Evolutionary conservation across 2,329 filamentous ascomycete genomes (phyloP).

Genomic region (Alternaria gansuensis): DNA sequence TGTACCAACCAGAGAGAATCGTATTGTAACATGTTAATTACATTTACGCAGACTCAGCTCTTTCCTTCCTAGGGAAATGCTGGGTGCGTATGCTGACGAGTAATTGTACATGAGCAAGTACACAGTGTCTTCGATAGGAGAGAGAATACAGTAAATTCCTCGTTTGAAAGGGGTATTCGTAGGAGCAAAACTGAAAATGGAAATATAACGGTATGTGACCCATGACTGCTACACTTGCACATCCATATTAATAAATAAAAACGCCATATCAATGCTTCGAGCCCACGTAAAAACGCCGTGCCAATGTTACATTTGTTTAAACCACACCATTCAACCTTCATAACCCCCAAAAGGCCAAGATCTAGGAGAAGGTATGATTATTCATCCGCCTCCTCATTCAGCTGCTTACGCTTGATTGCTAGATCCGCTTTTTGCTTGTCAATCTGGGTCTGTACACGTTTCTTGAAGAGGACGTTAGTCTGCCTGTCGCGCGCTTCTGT

Average conservation of each 20-base stretch:
- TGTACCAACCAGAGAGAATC: not conserved
- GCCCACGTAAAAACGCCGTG: not conserved
- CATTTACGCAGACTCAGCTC: not conserved
- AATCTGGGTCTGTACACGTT: slow-evolving; percentile 60
- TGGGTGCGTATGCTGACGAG: not conserved
- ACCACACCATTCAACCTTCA: not conserved
- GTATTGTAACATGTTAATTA: not conserved
- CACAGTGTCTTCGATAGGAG: not conserved
- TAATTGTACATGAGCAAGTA: not conserved
- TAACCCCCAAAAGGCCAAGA: not conserved
- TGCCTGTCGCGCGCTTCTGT: slow-evolving; percentile 56
- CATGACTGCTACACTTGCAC: not conserved
- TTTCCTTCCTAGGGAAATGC: not conserved
- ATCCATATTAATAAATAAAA: not conserved
- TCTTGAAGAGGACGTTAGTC: slow-evolving; percentile 60
- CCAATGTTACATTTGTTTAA: not conserved
- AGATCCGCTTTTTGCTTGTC: slow-evolving; percentile 57
- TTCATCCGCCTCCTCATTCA: slow-evolving; percentile 43
- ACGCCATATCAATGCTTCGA: not conserved
- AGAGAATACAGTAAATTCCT: not conserved
- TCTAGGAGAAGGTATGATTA: not conserved
- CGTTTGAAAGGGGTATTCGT: not conserved
- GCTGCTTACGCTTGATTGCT: slow-evolving; percentile 64
- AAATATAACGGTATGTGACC: not conserved
- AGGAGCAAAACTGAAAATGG: not conserved